Evolutionary conservation across 176 grass and related monocot species (phyloP), one percentile per base, ranked within the genome.

Genomic region (Rhynchospora tenuis): DNA sequence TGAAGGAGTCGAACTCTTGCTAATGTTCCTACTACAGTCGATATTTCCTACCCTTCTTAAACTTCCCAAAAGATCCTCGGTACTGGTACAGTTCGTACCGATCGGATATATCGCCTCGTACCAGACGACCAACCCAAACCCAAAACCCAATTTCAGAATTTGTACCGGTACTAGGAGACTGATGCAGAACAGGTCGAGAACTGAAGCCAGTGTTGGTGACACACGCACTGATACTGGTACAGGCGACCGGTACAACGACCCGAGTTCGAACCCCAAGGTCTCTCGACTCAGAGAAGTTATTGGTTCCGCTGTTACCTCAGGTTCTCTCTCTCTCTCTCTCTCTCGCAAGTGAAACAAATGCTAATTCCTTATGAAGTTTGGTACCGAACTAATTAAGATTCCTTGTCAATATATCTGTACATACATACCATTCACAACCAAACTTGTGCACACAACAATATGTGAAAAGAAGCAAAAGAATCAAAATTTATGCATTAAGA

Each of bases 221-320:
- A 5, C 6, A 50, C 4, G 43, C 11, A 75, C 71, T n/a, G 71
- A 13, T 75, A 75, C 71, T 8, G 5, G 71, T 75, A 75, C 27
- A 13, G 71, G 43, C 9, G 79, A 66, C 7, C 79, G 5, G 31
- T 65, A 65, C 79, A 42, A 43, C 8, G 60, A 82, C 20, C 79
- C 60, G 33, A 65, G 79, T 66, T 82, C 60, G 3, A 66, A 82
- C 38, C 79, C 79, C 0, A 66, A 64, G 43, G 79, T 82, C 13
- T 45, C 79, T 82, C 55, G 27, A 42, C 60, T 82, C 22, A 82
- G 59, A 28, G 42, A 82, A 66, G 4, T 82, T 9, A 82, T 82
- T 14, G 20, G n/a, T 44, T 82, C 60, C 14, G 59, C 58, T 82
- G 31, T 29, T 66, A 13, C 57, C 52, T 62, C 56, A 61, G 51